Percentiles rank a stretch among this genome's conserved stretches.
Evolutionary conservation across 1,284 basidiomycete species (phyloP).

Genomic region (Volvariella surrecta): DNA sequence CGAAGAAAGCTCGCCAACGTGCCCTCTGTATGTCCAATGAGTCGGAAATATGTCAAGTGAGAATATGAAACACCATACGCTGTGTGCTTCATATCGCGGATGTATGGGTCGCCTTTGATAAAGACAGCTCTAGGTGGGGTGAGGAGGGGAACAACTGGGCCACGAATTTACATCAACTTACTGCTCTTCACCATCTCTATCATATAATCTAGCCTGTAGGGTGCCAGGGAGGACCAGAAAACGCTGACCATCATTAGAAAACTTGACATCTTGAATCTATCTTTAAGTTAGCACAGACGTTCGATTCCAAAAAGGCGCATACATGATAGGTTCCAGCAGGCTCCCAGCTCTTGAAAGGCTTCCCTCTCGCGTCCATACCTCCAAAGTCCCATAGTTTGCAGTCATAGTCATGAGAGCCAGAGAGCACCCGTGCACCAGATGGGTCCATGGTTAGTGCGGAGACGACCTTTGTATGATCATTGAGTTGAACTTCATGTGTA

Average conservation of each 20-base stretch:
- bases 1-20: constrained; percentile 87
- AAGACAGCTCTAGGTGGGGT: constrained; percentile 60
- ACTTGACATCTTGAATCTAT: constrained; percentile 85
- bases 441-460: constrained; percentile 89
- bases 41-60: neutral
- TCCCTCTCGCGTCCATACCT: constrained; percentile 85
- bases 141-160: constrained; percentile 37
- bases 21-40: constrained; percentile 55
- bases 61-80: constrained; percentile 42
- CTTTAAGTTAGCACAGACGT: neutral
- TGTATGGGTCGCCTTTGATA: constrained; percentile 95
- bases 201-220: constrained; percentile 81
- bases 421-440: constrained; percentile 85
- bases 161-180: constrained; percentile 34
- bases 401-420: constrained; percentile 95
- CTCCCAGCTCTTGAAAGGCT: constrained; percentile 95
- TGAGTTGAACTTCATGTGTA: constrained; percentile 83
- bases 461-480: constrained; percentile 93
- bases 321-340: constrained; percentile 91
- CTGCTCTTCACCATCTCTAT: constrained; percentile 85
- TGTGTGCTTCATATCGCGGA: constrained; percentile 98
- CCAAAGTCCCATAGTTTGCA: constrained; percentile 99
- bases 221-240: constrained; percentile 88
- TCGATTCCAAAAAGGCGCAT: constrained; percentile 13
- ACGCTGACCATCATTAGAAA: constrained; percentile 77